Base-by-base conservation (phyloP, 768 basidiomycete genomes). In the Rhodotorula toruloides region DNA sequence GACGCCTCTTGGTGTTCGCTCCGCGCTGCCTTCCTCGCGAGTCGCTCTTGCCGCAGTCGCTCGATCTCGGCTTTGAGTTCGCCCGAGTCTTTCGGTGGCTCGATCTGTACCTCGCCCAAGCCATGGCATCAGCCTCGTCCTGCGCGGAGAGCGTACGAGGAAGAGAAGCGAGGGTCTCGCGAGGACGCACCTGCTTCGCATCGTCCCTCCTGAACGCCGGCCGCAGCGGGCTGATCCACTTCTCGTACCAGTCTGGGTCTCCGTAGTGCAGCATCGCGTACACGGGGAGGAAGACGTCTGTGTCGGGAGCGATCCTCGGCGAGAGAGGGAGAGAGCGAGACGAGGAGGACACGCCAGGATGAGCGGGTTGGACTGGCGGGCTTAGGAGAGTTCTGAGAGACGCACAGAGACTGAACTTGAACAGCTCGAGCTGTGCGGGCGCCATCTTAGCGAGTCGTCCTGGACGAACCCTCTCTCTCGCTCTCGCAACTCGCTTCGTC, bases 211-310 rank as follows among this genome's bases (percentile, higher is more conserved):
- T 31, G 53, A 29, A 70, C 32, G 54, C 43, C 36, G 71, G 43
- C 68, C 85, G 61, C 76, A 90, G 87, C 13, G 90, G 89, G 42
- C 88, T 78, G 63, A 93, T 89, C 71, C 89, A 81, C 54, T 81
- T 79, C 61, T 83, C 81, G 74, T 91, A 92, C 90, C 90, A 92
- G 47, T 87, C 84, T 10, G 89, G 89, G 76, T 91, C 88, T 49
- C 90, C 90, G 74, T 89, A 91, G 77, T 91, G 87, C 55, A 90
- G 79, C 74, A 92, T 83, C 31, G 88, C 86, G 52, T 83, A 79
- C 63, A 92, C 84, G 16, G 90, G 90, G 64, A 90, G 85, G 73
- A 90, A 90, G 61, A 92, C 84, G 77, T 92, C 66, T 68, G 63
- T 21, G 4, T 46, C 31, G 27, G 39, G 37, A 34, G 43, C 12